Evolutionary conservation across 2,329 filamentous ascomycete genomes (phyloP).

Genomic region (Hymenoscyphus fraxineus): DNA sequence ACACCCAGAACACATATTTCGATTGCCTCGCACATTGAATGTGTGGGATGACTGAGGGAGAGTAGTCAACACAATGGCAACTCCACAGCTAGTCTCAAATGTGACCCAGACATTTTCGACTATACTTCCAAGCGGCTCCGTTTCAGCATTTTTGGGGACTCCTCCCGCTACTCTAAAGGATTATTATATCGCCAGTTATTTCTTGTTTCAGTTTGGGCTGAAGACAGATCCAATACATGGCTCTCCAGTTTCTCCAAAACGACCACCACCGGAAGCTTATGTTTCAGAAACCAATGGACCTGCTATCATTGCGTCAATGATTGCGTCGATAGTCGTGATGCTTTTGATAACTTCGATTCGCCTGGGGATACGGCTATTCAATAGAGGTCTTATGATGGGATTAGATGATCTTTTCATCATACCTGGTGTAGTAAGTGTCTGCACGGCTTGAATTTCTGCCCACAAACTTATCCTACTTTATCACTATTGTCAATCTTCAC

Average conservation of each 20-base stretch:
- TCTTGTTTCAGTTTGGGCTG: neutral
- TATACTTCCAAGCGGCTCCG: neutral
- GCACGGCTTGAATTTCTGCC: neutral
- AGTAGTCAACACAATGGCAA: neutral
- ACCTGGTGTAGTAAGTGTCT: neutral
- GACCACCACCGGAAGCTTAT: neutral
- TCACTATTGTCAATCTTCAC: neutral
- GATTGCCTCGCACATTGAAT: neutral
- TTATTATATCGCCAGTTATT: neutral
- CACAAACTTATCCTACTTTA: neutral
- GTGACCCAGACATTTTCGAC: neutral
- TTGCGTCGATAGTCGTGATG: neutral
- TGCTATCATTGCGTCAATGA: neutral
- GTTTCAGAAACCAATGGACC: neutral
- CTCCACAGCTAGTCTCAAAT: neutral
- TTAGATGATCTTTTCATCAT: neutral
- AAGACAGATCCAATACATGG: conserved; percentile 1
- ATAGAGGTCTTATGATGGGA: neutral
- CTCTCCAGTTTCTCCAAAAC: neutral
- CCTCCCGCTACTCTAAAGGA: neutral
- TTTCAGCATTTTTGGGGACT: neutral
- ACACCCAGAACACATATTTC: neutral
- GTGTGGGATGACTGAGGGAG: neutral
- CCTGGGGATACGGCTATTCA: neutral
- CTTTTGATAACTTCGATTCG: neutral